Conservation (phyloP, 371 early-diverging fungal genomes). For the Mycotypha africana region DNA sequence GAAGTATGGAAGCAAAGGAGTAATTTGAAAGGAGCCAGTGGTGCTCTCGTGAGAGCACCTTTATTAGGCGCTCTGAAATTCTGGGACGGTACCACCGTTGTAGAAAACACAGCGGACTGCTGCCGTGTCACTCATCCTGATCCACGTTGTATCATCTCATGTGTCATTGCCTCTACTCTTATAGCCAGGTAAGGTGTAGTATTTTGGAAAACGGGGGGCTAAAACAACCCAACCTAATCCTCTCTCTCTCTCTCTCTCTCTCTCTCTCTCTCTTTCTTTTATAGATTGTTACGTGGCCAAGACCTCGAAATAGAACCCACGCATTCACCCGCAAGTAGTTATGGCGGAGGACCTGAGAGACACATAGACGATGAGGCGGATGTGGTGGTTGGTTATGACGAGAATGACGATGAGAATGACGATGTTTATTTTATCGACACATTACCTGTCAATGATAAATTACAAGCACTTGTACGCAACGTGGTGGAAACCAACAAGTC, state of each 20-base stretch:
- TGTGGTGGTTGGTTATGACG: too few relatives aligned
- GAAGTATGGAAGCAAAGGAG: constrained; percentile 26
- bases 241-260: not conserved
- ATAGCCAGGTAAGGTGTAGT: constrained; percentile 44
- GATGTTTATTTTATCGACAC: constrained; percentile 16
- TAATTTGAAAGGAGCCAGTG: constrained; percentile 47
- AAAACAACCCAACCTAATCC: too few relatives aligned
- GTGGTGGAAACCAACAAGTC: constrained; percentile 49
- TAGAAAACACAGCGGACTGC: constrained; percentile 52
- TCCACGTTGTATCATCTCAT: constrained; percentile 58
- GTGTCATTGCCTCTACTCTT: constrained; percentile 49
- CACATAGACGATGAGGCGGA: too few relatives aligned
- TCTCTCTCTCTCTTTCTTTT: not conserved
- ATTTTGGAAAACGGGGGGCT: not conserved
- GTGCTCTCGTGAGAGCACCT: constrained; percentile 61
- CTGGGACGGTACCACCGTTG: constrained; percentile 58
- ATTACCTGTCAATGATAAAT: constrained; percentile 26
- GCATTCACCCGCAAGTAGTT: constrained; percentile 13
- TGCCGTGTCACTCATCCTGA: constrained; percentile 66
- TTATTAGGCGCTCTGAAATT: constrained; percentile 54
- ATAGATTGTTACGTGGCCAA: constrained; percentile 36
- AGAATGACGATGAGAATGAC: not conserved
- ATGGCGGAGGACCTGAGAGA: too few relatives aligned
- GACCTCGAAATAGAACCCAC: constrained; percentile 27
- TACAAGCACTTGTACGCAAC: constrained; percentile 36